Percentiles rank a stretch among this genome's conserved stretches.
These are phyloP conservation scores for Xylaria bambusicola DNA, from an alignment of 495 filamentous ascomycete species.

Conservation along the genomic window DNA sequence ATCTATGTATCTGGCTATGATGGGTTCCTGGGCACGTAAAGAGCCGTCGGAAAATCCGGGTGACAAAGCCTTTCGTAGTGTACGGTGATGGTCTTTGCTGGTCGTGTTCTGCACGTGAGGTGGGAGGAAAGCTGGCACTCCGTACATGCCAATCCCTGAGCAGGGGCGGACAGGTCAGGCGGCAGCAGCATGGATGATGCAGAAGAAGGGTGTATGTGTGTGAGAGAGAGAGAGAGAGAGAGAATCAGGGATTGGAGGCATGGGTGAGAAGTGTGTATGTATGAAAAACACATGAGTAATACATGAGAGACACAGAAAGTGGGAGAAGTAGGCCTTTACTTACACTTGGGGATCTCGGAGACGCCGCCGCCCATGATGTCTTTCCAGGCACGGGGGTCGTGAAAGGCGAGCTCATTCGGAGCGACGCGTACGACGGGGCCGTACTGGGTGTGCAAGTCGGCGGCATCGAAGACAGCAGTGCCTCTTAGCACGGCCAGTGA, in stretches of 20 bases:
- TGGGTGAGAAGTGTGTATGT: too few species aligned
- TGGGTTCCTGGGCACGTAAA: conserved; percentile 45
- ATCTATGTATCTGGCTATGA: conserved; percentile 45
- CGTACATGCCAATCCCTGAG: conserved; percentile 21
- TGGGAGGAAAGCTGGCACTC: conserved; percentile 19
- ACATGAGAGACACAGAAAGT: too few species aligned
- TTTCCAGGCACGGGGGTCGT: conserved; percentile 48
- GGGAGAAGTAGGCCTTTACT: neutral
- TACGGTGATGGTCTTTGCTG: conserved; percentile 26
- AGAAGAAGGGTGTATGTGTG: too few species aligned
- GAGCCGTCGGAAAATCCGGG: conserved; percentile 51
- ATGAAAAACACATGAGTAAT: too few species aligned
- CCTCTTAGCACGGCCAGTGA: conserved; percentile 31
- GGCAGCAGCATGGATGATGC: too few species aligned
- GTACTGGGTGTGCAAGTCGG: conserved; percentile 48
- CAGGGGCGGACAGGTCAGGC: neutral
- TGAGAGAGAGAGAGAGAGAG: too few species aligned
- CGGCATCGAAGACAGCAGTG: conserved; percentile 40
- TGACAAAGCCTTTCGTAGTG: conserved; percentile 38
- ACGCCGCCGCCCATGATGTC: conserved; percentile 10
- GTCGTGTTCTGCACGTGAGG: conserved; percentile 22
- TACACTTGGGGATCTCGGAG: conserved; percentile 29
- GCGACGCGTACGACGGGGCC: conserved; percentile 56
- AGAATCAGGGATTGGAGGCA: too few species aligned
- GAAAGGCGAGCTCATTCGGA: conserved; percentile 53